Evolutionary conservation across 2,329 filamentous ascomycete species (phyloP).

Genomic region (Venturia pyrina): DNA sequence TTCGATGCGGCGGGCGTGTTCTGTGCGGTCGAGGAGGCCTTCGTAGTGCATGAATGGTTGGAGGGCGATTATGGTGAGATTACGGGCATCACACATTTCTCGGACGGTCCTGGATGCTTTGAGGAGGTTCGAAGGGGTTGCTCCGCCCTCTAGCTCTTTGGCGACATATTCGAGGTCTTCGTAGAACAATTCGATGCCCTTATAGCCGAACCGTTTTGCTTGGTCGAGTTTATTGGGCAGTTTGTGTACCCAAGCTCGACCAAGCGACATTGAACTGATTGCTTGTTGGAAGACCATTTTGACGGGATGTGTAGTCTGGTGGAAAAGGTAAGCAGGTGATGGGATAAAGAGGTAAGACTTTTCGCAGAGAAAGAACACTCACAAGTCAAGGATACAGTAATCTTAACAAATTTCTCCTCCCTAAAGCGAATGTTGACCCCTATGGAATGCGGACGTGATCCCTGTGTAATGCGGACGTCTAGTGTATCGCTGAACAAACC

Average conservation of each 20-base stretch:
- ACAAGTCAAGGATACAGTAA: not conserved
- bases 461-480: too few relatives aligned
- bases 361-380: not conserved
- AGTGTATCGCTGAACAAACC: not conserved
- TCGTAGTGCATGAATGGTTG: slow-evolving; percentile 75
- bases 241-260: slow-evolving; percentile 60
- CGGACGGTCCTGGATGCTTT: slow-evolving; percentile 49
- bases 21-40: slow-evolving; percentile 53
- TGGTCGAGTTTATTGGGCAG: slow-evolving; percentile 58
- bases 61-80: slow-evolving; percentile 53
- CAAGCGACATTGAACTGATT: slow-evolving; percentile 70
- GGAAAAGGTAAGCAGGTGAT: not conserved
- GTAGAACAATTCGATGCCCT: slow-evolving; percentile 67
- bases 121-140: slow-evolving; percentile 39
- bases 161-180: slow-evolving; percentile 62
- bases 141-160: slow-evolving; percentile 32
- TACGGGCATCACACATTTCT: slow-evolving; percentile 45
- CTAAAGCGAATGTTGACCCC: too few relatives aligned
- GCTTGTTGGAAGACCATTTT: slow-evolving; percentile 48
- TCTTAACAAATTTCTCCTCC: not conserved
- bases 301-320: not conserved
- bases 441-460: too few relatives aligned
- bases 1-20: slow-evolving; percentile 47
- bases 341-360: not conserved
- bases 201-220: slow-evolving; percentile 54